These are phyloP conservation scores for Catunica adiposa DNA, from an alignment of 2,329 filamentous ascomycete genomes.

Conservation along the genomic window DNA sequence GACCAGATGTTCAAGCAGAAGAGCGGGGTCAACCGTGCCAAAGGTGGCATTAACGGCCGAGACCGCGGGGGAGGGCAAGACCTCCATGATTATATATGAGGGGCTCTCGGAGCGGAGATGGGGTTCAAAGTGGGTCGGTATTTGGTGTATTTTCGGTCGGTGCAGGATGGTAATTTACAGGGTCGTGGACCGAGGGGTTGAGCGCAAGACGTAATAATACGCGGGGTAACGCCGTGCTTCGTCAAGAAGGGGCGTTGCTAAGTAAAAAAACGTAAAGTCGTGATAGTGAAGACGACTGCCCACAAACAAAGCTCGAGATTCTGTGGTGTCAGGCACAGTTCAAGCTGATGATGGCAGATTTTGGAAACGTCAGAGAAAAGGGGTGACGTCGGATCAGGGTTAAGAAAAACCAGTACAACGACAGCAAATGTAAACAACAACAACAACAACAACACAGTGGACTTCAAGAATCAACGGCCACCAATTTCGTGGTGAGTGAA, in stretches of 20 bases:
- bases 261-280: too few relatives aligned
- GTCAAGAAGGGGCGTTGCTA: too few relatives aligned
- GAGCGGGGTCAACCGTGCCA: slow-evolving; percentile 46
- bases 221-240: too few relatives aligned
- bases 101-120: neutral
- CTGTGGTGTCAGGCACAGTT: neutral
- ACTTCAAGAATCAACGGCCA: neutral
- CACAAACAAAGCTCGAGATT: neutral
- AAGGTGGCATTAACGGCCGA: slow-evolving; percentile 35
- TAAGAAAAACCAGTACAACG: neutral
- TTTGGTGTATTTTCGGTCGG: neutral
- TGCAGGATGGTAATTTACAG: neutral
- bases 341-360: neutral
- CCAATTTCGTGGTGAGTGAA: neutral
- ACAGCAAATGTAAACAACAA: neutral
- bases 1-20: slow-evolving; percentile 55
- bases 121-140: neutral
- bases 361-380: neutral
- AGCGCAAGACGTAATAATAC: neutral
- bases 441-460: neutral
- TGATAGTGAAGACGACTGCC: too few relatives aligned
- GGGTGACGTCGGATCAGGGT: neutral
- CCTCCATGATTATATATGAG: slow-evolving; percentile 31
- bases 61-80: slow-evolving; percentile 28
- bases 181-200: slow-evolving; percentile 2